A percentile compares a stretch with the other conserved stretches of the same genome.
Evolutionary conservation across 2,329 filamentous ascomycete species (phyloP).

Genomic region (Myriosclerotinia scirpicola): DNA sequence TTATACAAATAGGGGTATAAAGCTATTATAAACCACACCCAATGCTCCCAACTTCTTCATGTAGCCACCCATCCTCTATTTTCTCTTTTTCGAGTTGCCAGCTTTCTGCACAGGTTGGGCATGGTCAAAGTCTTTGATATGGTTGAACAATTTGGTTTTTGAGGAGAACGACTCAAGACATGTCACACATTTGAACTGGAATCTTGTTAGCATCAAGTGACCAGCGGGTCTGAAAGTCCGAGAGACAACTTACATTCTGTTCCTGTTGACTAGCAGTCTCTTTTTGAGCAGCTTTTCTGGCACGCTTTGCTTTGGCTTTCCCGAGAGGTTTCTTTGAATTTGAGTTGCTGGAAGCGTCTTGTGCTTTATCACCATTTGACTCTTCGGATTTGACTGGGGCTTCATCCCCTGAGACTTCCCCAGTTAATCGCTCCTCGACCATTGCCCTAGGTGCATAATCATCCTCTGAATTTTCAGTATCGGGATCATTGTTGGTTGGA

Average conservation of each 20-base stretch:
- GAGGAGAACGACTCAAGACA: constrained; percentile 59
- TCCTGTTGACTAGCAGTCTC: constrained; percentile 23
- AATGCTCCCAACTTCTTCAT: constrained; percentile 6
- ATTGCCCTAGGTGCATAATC: constrained; percentile 40
- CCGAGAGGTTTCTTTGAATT: constrained; percentile 43
- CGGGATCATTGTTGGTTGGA: constrained; percentile 10
- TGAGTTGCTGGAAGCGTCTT: constrained; percentile 9
- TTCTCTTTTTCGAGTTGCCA: constrained; percentile 34
- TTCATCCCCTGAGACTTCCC: not conserved
- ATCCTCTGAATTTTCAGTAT: constrained; percentile 32
- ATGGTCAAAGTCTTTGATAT: constrained; percentile 58
- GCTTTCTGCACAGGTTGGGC: constrained; percentile 47
- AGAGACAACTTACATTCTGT: constrained; percentile 28
- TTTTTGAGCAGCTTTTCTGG: constrained; percentile 43
- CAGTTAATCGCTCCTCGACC: constrained; percentile 29
- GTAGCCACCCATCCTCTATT: constrained; percentile 8
- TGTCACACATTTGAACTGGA: constrained; percentile 49
- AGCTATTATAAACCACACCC: constrained; percentile 1
- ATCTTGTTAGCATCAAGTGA: constrained; percentile 21
- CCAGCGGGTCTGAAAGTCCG: not conserved
- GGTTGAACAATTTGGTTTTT: constrained; percentile 62
- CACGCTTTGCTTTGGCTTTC: constrained; percentile 54
- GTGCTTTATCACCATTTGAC: constrained; percentile 20
- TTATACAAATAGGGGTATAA: constrained; percentile 23
- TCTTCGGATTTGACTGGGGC: not conserved